Evolutionary conservation across 2,329 filamentous ascomycete genomes (phyloP).

Genomic region (Hirsutella rhossiliensis): DNA sequence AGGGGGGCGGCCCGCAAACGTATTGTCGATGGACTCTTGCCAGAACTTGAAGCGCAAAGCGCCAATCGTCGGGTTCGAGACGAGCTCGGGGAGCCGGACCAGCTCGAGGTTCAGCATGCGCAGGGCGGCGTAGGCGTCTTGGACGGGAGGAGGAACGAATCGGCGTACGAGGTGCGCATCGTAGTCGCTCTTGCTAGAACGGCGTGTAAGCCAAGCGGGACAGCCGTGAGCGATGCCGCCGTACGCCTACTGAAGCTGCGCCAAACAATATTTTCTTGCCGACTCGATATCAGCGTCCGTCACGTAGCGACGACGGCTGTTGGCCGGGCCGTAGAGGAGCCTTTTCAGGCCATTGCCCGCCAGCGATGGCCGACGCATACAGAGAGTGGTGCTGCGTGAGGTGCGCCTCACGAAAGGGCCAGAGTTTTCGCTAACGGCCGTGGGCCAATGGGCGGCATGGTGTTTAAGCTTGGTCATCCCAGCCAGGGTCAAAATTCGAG

Average conservation of each 20-base stretch:
- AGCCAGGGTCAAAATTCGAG: not conserved
- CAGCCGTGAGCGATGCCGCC: rapidly evolving
- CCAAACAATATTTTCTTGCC: slow-evolving; percentile 40
- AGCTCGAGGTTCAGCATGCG: slow-evolving; percentile 90
- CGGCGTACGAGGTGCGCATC: slow-evolving; percentile 77
- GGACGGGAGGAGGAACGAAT: slow-evolving; percentile 64
- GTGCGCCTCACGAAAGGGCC: not conserved
- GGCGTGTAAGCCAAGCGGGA: slow-evolving; percentile 5
- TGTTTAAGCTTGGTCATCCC: slow-evolving; percentile 4
- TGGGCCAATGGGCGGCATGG: slow-evolving; percentile 8
- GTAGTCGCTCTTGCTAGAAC: slow-evolving; percentile 69
- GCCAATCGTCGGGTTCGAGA: slow-evolving; percentile 78
- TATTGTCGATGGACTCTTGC: slow-evolving; percentile 70
- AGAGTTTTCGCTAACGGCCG: not conserved
- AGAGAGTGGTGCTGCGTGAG: slow-evolving; percentile 2
- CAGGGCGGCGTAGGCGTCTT: slow-evolving; percentile 79
- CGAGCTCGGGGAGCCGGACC: slow-evolving; percentile 77
- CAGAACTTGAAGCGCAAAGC: slow-evolving; percentile 91
- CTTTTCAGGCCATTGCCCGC: slow-evolving; percentile 25
- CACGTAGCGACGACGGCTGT: slow-evolving; percentile 31
- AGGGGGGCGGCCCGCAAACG: slow-evolving; percentile 66
- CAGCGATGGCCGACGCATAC: slow-evolving; percentile 27
- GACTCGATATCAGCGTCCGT: slow-evolving; percentile 39
- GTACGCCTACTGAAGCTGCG: slow-evolving; percentile 34
- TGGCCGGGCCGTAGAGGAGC: slow-evolving; percentile 15